Conservation (phyloP, 1,284 basidiomycete species). For the Ceratobasidium papillatum region DNA sequence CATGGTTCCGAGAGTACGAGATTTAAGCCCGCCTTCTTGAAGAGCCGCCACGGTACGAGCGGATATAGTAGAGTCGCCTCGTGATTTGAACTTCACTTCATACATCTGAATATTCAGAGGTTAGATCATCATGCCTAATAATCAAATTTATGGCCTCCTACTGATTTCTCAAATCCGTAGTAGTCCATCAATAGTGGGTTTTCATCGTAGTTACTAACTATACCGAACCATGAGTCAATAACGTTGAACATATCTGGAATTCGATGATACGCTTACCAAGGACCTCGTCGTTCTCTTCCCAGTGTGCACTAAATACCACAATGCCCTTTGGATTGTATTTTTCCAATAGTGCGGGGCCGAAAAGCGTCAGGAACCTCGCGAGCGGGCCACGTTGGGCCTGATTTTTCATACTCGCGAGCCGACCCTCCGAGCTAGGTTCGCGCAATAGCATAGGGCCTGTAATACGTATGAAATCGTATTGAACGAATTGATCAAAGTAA, state of each 20-base stretch:
- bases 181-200: constrained; percentile 80
- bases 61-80: constrained; percentile 65
- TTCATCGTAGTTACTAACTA: constrained; percentile 76
- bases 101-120: constrained; percentile 59
- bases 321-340: constrained; percentile 80
- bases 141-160: constrained; percentile 18
- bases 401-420: constrained; percentile 48
- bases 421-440: neutral
- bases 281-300: constrained; percentile 69
- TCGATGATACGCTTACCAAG: constrained; percentile 56
- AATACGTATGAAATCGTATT: neutral
- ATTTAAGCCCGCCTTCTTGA: constrained; percentile 48
- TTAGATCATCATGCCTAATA: neutral
- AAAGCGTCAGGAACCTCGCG: constrained; percentile 69
- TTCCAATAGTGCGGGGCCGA: constrained; percentile 69
- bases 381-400: constrained; percentile 64
- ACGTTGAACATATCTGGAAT: neutral
- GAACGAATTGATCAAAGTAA: too few species aligned
- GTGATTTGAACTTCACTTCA: constrained; percentile 70
- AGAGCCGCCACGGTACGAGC: constrained; percentile 67
- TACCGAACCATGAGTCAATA: neutral
- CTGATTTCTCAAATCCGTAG: constrained; percentile 63
- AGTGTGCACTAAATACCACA: constrained; percentile 82
- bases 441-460: constrained; percentile 35
- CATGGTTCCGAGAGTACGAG: constrained; percentile 48